These are phyloP conservation scores for Neurospora pannonica DNA, from an alignment of 495 filamentous ascomycete species.

Conservation along the genomic window DNA sequence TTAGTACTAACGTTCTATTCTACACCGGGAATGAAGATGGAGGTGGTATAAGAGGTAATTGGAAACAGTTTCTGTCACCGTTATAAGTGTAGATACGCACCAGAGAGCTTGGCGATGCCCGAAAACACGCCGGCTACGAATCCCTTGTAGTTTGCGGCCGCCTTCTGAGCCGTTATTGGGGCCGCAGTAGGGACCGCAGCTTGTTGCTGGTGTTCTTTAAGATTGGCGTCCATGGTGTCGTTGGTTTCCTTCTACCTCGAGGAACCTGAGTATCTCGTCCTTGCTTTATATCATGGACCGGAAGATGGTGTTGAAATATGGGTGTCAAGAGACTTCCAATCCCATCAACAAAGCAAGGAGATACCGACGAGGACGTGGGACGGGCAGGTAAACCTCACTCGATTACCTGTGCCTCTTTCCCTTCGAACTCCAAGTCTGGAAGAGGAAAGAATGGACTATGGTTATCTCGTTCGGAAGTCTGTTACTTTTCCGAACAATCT, in stretches of 20 bases:
- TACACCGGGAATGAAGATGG: not conserved
- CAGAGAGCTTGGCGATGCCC: slow-evolving; percentile 81
- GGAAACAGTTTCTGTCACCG: not conserved
- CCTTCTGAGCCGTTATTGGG: slow-evolving; percentile 6
- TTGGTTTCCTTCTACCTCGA: not conserved
- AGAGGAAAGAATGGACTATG: not conserved
- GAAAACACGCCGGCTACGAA: slow-evolving; percentile 93
- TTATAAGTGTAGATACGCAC: slow-evolving; percentile 34
- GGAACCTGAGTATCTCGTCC: not conserved
- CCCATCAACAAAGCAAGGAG: not conserved
- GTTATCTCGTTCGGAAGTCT: not conserved
- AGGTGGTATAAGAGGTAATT: not conserved
- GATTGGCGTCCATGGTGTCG: slow-evolving; percentile 9
- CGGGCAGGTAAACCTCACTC: not conserved
- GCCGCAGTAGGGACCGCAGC: slow-evolving; percentile 2
- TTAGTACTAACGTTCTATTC: not conserved
- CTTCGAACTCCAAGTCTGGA: not conserved
- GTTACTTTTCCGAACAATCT: not conserved
- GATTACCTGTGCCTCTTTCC: not conserved
- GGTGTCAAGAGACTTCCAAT: not conserved
- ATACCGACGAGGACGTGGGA: not conserved
- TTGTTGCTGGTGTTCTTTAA: not conserved
- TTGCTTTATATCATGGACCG: not conserved
- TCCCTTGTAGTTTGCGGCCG: slow-evolving; percentile 60
- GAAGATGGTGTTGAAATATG: not conserved